Evolutionary conservation across 106 monocot species (phyloP), one percentile per base, ranked within the genome.

Genomic region (Cymbidium sinense): DNA sequence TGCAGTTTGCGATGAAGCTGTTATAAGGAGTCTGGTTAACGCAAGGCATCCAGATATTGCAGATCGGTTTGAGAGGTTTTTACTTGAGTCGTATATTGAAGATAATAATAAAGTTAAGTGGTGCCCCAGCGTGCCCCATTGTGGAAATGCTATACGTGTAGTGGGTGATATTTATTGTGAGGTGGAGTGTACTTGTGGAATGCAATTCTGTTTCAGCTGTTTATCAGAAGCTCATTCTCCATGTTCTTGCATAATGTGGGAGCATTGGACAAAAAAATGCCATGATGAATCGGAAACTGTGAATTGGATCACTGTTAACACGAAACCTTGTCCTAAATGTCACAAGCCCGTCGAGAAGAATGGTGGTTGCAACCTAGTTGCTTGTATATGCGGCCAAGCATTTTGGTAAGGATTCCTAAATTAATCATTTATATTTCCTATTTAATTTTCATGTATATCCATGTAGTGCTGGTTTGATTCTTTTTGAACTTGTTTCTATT

Each of bases 61-160:
- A 36, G 84, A 86, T 64, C 89, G 91, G 28, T 96, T 96, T 87
- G 91, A 96, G 27, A 89, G 88, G n/a, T 91, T 88, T 79, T 83
- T 96, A 35, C 84, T 96, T 43, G 96, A 94, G 81, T 96, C 96
- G 2, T 96, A 96, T 76, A 89, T 96, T 70, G 96, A 96, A 76
- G 96, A 96, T 73, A 96, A 96, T 74, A 87, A 94, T 67, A 94
- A 89, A 39, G 96, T 96, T 62, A 96, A 96, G 44, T 93, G 95
- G 95, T 95, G 95, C 78, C 95, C 95, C 1, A 90, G 90, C 43
- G 74, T 84, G 36, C 96, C 96, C 18, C 89, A 96, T 79, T 96
- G 96, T 86, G 96, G 96, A 50, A 96, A 96, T 83, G 96, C 96
- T 2, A 91, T 96, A 50, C 89, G 85, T 47, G 89, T 94, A 51